phyloP scores from a whole-genome alignment of 108 stramenopile species.

The Pseudonitzschia delicatissima region DNA sequence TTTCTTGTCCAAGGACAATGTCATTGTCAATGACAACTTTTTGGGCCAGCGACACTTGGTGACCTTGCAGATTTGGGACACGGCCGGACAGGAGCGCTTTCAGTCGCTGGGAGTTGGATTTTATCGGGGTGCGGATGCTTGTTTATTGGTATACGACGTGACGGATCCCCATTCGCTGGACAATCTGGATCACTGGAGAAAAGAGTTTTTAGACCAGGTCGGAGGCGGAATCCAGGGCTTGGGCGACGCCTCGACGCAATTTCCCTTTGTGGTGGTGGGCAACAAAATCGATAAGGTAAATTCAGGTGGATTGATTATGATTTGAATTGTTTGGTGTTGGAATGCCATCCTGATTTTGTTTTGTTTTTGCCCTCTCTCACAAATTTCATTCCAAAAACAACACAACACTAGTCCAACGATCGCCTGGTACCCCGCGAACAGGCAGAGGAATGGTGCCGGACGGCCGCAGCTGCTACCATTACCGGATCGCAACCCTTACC shows the following conservation, averaged over 20 bases:
- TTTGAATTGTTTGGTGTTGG: not conserved
- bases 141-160: constrained; percentile 96
- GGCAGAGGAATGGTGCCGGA: constrained; percentile 83
- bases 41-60: constrained; percentile 67
- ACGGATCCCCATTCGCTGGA: constrained; percentile 94
- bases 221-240: constrained; percentile 44
- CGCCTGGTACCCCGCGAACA: constrained; percentile 68
- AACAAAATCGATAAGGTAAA: constrained; percentile 92
- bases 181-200: constrained; percentile 91
- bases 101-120: constrained; percentile 95
- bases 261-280: constrained; percentile 96
- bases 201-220: constrained; percentile 89
- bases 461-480: constrained; percentile 48
- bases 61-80: constrained; percentile 99
- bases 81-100: constrained; percentile 98
- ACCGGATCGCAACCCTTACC: constrained; percentile 73
- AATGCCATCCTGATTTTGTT: not conserved
- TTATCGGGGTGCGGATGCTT: constrained; percentile 98
- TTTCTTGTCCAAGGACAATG: constrained; percentile 90
- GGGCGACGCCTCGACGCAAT: constrained; percentile 47
- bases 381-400: not conserved
- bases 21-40: constrained; percentile 51
- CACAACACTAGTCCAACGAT: constrained; percentile 39
- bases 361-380: not conserved
- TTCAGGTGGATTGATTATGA: not conserved